Evolutionary conservation across 2,329 filamentous ascomycete species (phyloP).

Genomic region (Celoporthe dispersa): DNA sequence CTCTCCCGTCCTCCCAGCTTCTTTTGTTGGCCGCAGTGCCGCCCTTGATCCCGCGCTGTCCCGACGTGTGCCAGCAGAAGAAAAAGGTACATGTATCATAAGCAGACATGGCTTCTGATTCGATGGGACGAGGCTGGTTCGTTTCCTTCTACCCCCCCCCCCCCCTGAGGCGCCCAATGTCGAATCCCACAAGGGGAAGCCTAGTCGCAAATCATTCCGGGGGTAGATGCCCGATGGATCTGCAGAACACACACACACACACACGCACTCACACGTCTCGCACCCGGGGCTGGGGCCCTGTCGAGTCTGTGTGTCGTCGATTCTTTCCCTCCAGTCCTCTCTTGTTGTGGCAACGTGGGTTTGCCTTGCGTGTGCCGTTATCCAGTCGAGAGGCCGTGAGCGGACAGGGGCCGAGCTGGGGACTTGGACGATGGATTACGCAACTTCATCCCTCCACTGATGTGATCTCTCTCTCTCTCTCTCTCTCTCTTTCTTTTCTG

Average conservation of each 20-base stretch:
- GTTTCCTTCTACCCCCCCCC: not conserved
- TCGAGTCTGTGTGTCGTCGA: not conserved
- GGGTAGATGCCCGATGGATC: slow-evolving; percentile 8
- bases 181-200: slow-evolving; percentile 4
- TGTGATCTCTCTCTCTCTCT: not conserved
- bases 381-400: not conserved
- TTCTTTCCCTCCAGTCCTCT: not conserved
- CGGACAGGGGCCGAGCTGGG: slow-evolving; percentile 7
- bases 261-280: not conserved
- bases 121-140: not conserved
- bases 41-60: not conserved
- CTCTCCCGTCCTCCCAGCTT: too few relatives aligned
- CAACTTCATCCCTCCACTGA: not conserved
- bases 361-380: not conserved
- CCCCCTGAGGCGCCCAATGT: not conserved
- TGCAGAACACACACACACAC: slow-evolving; percentile 5
- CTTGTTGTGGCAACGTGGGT: not conserved
- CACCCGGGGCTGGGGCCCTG: not conserved
- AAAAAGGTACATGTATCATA: not conserved
- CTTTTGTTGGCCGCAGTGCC: not conserved
- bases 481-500: not conserved
- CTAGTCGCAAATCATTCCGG: slow-evolving; percentile 1
- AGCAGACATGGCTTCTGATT: not conserved
- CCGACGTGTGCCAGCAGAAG: not conserved
- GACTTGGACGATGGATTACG: not conserved